A percentile compares a stretch with the other conserved stretches of the same genome.
Conservation (phyloP, 768 basidiomycete genomes). For the Tulasnella sp. region DNA sequence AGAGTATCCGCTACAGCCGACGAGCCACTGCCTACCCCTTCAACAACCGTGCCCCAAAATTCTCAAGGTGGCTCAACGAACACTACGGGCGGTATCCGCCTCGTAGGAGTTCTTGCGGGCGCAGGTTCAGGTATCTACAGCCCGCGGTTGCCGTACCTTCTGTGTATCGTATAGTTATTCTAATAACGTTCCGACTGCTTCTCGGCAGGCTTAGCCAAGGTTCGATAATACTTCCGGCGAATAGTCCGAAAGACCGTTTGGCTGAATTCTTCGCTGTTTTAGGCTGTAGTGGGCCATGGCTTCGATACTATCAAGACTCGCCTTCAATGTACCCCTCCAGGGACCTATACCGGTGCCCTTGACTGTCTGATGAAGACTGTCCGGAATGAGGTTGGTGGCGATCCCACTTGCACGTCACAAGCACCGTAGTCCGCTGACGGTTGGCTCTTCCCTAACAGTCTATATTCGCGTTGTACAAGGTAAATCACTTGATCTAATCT, state of each 20-base stretch:
- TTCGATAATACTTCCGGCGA: not conserved
- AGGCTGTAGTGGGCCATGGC: slow-evolving; percentile 63
- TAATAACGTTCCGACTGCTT: not conserved
- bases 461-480: slow-evolving; percentile 58
- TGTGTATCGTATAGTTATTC: not conserved
- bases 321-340: slow-evolving; percentile 58
- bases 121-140: slow-evolving; percentile 21
- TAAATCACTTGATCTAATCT: not conserved
- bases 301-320: slow-evolving; percentile 71
- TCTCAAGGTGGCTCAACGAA: not conserved
- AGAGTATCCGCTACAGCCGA: not conserved
- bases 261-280: not conserved
- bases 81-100: not conserved
- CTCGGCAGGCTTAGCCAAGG: slow-evolving; percentile 22
- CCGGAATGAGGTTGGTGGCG: slow-evolving; percentile 47
- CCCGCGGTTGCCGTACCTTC: not conserved
- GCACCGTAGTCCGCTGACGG: not conserved
- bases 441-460: slow-evolving; percentile 37
- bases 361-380: slow-evolving; percentile 53
- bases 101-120: slow-evolving; percentile 21
- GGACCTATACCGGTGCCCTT: slow-evolving; percentile 53
- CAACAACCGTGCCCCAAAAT: not conserved
- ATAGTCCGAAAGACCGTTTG: not conserved
- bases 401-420: not conserved
- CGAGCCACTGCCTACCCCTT: not conserved